Base-by-base conservation (phyloP, 352 stramenopile species). In the Phytophthora uliginosa region DNA sequence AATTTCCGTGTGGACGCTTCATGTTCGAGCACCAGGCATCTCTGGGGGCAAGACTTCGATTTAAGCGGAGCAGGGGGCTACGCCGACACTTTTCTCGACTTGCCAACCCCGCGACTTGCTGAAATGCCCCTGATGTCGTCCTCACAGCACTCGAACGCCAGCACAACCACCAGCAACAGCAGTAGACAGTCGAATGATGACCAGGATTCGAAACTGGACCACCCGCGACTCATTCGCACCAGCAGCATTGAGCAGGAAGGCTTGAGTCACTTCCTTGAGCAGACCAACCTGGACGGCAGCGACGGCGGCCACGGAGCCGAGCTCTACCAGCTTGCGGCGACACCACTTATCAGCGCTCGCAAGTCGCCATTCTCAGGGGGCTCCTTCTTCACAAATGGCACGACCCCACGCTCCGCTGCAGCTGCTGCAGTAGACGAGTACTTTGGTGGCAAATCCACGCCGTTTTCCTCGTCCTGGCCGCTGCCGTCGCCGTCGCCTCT, bases 221-320 rank as follows among this genome's bases (percentile, higher is more conserved):
- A 86, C 42, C 86, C 84, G 61, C 85, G 81, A 59, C 75, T 93
- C 8, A 79, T 94, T 45, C 88, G 85, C 12, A 92, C 80, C 9
- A 89, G 57, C 5, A 93, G 84, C 48, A 85, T 94, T 24, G 88
- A 95, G 50, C 88, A 95, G 62, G 85, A 95, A 74, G 85, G 85
- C 0, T 74, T 94, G 64, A 94, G 86, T 42, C 77, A 92, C 17
- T 93, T 92, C 68, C 75, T 95, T 5, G 82, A 92, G 56, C 85
- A 93, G 51, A 90, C 85, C 3, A 83, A 86, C 40, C 64, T 94
- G 47, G 72, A 79, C 33, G 56, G 66, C 7, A 72, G 51, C 15
- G 45, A 69, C 24, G 68, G 59, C 15, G 62, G 59, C 10, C 57
- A 75, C 33, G 64, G 71, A 17, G 71, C 77, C 15, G 68, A 83